Conservation (phyloP, 1,139 yeast genomes). For the Yamadazyma atmosphaerica region DNA sequence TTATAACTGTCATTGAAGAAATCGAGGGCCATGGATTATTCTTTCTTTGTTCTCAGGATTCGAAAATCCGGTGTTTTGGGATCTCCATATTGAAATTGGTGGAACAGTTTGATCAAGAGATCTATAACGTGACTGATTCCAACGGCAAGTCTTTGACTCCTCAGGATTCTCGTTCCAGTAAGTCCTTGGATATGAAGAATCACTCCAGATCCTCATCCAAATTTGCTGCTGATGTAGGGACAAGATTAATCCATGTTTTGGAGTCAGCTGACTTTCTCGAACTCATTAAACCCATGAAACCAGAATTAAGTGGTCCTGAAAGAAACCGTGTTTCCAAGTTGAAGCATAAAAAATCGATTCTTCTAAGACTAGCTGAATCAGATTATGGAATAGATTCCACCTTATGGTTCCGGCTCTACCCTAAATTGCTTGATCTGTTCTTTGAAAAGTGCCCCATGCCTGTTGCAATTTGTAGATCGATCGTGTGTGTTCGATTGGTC, state of each 20-base stretch:
- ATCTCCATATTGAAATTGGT: slow-evolving; percentile 71
- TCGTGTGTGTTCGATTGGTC: slow-evolving; percentile 84
- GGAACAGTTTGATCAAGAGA: slow-evolving; percentile 81
- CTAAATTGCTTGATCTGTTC: slow-evolving; percentile 67
- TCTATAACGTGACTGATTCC: slow-evolving; percentile 51
- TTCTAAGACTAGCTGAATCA: slow-evolving; percentile 79
- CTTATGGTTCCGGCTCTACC: slow-evolving; percentile 88
- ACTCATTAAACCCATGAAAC: slow-evolving; percentile 57
- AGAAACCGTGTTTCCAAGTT: slow-evolving; percentile 67
- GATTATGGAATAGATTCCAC: slow-evolving; percentile 96
- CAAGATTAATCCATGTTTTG: slow-evolving; percentile 74
- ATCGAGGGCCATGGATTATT: slow-evolving; percentile 95
- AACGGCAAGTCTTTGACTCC: not conserved
- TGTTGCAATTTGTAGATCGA: slow-evolving; percentile 90
- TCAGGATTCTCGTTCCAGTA: slow-evolving; percentile 8
- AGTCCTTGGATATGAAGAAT: slow-evolving; percentile 8
- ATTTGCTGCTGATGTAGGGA: slow-evolving; percentile 77
- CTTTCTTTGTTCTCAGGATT: slow-evolving; percentile 87
- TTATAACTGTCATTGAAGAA: slow-evolving; percentile 84
- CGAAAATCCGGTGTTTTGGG: slow-evolving; percentile 71
- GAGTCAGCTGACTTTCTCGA: slow-evolving; percentile 70
- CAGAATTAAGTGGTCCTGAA: slow-evolving; percentile 81
- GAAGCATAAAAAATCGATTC: slow-evolving; percentile 59
- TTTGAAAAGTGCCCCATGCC: slow-evolving; percentile 89
- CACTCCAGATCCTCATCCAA: slow-evolving; percentile 67